Conservation (phyloP, 2,329 filamentous ascomycete species). For the Aureobasidium sp. region DNA sequence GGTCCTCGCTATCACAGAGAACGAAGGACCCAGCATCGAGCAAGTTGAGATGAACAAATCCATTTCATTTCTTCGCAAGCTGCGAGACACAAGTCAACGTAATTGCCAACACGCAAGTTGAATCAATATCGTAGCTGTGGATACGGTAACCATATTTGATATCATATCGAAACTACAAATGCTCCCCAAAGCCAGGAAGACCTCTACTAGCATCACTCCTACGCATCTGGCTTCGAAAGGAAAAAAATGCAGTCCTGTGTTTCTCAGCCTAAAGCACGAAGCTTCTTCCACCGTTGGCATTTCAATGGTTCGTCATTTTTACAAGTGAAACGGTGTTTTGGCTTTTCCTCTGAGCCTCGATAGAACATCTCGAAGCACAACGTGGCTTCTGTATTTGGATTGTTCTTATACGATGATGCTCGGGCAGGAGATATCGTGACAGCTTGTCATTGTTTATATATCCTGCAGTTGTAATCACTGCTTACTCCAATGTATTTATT, state of each 20-base stretch:
- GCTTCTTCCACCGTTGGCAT: neutral
- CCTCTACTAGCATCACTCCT: too few species aligned
- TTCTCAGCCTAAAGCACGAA: neutral
- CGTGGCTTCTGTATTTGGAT: neutral
- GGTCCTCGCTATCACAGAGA: neutral
- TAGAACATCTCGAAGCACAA: neutral
- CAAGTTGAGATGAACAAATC: neutral
- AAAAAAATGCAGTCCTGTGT: neutral
- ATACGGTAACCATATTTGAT: neutral
- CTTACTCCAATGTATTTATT: neutral
- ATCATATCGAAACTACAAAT: neutral
- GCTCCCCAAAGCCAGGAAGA: neutral
- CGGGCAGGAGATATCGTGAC: neutral
- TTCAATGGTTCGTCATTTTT: slow-evolving; percentile 9
- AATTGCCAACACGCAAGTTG: neutral
- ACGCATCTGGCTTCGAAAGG: too few species aligned
- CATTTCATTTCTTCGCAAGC: neutral
- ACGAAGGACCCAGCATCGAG: neutral
- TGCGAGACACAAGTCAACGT: neutral
- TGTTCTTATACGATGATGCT: neutral
- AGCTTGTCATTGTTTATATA: neutral
- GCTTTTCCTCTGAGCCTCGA: neutral
- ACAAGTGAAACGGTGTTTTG: neutral
- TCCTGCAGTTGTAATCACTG: neutral
- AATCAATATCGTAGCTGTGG: neutral